These are phyloP conservation scores for Rhodosporidiobolus odoratus DNA, from an alignment of 768 basidiomycete genomes.

Conservation along the genomic window DNA sequence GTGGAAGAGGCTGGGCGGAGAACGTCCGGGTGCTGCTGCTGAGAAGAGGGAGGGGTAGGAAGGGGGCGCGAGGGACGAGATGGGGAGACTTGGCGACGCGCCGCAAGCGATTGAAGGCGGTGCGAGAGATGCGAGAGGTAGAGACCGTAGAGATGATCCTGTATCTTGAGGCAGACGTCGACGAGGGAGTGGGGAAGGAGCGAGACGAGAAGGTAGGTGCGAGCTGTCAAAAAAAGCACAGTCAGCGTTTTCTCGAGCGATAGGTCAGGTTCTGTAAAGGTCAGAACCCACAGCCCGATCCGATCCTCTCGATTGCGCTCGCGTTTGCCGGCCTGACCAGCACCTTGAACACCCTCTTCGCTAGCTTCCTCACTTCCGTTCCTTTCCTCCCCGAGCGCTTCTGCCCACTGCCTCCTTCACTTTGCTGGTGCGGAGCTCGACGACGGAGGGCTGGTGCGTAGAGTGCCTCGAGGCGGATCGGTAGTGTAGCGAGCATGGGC, in stretches of 20 bases:
- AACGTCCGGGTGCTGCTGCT: too few species aligned
- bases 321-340: slow-evolving; percentile 13
- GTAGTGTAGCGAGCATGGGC: neutral
- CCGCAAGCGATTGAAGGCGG: too few species aligned
- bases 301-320: slow-evolving; percentile 2
- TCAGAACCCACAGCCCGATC: slow-evolving; percentile 18
- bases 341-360: slow-evolving; percentile 17
- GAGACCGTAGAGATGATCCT: slow-evolving; percentile 23
- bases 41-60: too few species aligned
- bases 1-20: too few species aligned
- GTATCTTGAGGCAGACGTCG: slow-evolving; percentile 21
- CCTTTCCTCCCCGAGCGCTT: neutral
- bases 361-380: slow-evolving; percentile 2
- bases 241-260: too few species aligned
- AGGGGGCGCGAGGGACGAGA: too few species aligned
- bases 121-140: slow-evolving; percentile 22
- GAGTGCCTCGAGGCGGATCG: slow-evolving; percentile 22
- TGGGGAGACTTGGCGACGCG: too few species aligned
- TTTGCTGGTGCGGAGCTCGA: neutral
- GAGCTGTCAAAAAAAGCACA: neutral
- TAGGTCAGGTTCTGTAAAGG: neutral
- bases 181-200: slow-evolving; percentile 15
- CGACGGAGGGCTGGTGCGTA: slow-evolving; percentile 27
- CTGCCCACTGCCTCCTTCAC: neutral
- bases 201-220: slow-evolving; percentile 18